phyloP scores from a whole-genome alignment of 1,284 basidiomycete genomes.

The Veloporphyrellus conicus region DNA sequence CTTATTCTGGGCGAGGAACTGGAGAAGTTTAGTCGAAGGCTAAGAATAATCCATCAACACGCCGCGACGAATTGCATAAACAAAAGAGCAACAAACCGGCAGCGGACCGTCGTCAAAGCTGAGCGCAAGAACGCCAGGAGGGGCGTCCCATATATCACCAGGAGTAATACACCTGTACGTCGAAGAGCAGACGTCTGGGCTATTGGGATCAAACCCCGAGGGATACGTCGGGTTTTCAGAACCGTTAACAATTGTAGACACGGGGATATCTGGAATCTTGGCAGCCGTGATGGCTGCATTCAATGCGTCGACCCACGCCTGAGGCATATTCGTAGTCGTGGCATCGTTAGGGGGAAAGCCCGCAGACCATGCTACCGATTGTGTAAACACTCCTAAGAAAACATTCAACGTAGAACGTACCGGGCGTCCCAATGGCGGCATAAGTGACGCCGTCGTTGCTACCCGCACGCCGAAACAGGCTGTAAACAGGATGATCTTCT shows the following conservation, averaged over 20 bases:
- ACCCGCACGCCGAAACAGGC: slow-evolving; percentile 52
- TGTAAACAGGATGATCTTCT: slow-evolving; percentile 52
- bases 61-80: slow-evolving; percentile 31
- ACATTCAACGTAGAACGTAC: slow-evolving; percentile 35
- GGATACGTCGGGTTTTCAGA: slow-evolving; percentile 55
- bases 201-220: slow-evolving; percentile 46
- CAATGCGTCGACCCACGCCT: slow-evolving; percentile 65
- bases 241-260: slow-evolving; percentile 37
- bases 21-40: slow-evolving; percentile 39
- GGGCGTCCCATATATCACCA: slow-evolving; percentile 70
- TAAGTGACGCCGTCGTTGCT: slow-evolving; percentile 45
- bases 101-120: slow-evolving; percentile 81
- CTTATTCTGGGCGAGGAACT: slow-evolving; percentile 59
- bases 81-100: slow-evolving; percentile 40
- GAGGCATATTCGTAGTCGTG: slow-evolving; percentile 47
- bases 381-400: slow-evolving; percentile 1
- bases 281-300: slow-evolving; percentile 60
- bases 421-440: slow-evolving; percentile 53
- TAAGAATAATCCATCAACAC: slow-evolving; percentile 14
- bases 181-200: slow-evolving; percentile 58
- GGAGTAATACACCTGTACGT: slow-evolving; percentile 59
- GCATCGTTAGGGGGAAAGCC: slow-evolving; percentile 48
- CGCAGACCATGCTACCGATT: slow-evolving; percentile 51
- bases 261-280: slow-evolving; percentile 67
- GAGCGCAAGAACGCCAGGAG: slow-evolving; percentile 52